Conservation (phyloP, 2,329 filamentous ascomycete genomes). For the Fusarium nematophilum region DNA sequence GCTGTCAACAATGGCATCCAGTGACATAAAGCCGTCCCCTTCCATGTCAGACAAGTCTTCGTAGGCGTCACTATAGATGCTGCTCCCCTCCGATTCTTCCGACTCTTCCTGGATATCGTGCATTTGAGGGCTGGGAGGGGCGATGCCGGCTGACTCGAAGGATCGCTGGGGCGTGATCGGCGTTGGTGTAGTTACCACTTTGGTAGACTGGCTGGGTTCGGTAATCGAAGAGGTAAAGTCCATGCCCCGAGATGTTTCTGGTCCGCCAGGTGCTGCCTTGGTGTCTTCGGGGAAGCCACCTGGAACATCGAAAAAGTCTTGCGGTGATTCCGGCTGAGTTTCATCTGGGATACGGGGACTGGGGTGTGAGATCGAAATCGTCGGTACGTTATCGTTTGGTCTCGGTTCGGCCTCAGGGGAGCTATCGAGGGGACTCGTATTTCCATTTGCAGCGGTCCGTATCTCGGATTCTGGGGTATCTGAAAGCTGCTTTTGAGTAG, state of each 20-base stretch:
- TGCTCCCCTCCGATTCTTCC: slow-evolving; percentile 62
- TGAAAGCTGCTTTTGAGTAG: not conserved
- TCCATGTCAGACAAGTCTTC: slow-evolving; percentile 77
- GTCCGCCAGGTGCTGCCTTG: slow-evolving; percentile 9
- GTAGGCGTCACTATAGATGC: slow-evolving; percentile 80
- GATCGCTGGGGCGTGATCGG: slow-evolving; percentile 28
- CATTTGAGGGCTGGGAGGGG: slow-evolving; percentile 42
- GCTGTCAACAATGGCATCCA: slow-evolving; percentile 77
- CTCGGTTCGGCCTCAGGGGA: slow-evolving; percentile 8
- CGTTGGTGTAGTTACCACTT: not conserved
- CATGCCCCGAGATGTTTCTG: slow-evolving; percentile 9
- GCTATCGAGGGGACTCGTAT: not conserved
- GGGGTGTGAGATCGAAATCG: slow-evolving; percentile 58
- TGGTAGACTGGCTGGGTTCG: not conserved
- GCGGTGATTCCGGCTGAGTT: slow-evolving; percentile 32
- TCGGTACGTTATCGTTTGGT: slow-evolving; percentile 48
- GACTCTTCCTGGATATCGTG: slow-evolving; percentile 53
- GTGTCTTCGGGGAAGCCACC: slow-evolving; percentile 67
- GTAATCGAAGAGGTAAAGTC: not conserved
- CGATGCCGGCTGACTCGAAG: slow-evolving; percentile 29
- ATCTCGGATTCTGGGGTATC: not conserved
- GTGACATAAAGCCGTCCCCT: slow-evolving; percentile 75
- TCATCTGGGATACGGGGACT: slow-evolving; percentile 50
- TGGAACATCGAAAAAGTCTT: slow-evolving; percentile 63
- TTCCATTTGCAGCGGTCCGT: not conserved